phyloP scores from a whole-genome alignment of 2,329 filamentous ascomycete genomes.

The Colletotrichum sp. region DNA sequence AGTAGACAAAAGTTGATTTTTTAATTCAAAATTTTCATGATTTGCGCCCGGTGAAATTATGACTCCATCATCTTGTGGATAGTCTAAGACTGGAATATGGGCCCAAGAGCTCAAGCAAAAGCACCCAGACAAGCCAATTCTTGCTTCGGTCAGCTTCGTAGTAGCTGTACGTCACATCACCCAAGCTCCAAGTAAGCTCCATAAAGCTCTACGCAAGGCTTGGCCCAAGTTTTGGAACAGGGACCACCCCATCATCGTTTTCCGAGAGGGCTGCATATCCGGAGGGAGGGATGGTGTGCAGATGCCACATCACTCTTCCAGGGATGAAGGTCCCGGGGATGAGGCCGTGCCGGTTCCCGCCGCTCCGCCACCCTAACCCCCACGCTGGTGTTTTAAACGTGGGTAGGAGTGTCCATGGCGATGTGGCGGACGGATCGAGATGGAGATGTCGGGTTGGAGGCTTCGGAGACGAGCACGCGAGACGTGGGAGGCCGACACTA shows the following conservation, averaged over 20 bases:
- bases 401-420: background rate
- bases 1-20: conserved; percentile 10
- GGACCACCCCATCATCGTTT: background rate
- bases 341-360: background rate
- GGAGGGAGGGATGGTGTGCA: background rate
- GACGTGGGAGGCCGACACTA: no score
- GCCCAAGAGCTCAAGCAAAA: background rate
- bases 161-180: background rate
- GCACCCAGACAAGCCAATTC: background rate
- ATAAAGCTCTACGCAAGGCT: background rate
- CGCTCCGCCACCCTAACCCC: background rate
- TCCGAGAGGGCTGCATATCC: background rate
- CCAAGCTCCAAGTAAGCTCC: background rate
- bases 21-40: background rate
- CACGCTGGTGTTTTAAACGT: background rate
- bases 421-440: background rate
- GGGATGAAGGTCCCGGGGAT: background rate
- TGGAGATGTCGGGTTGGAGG: no score
- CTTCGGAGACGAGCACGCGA: no score
- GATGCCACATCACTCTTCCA: background rate
- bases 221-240: background rate
- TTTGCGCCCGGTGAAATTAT: background rate
- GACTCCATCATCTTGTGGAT: no score
- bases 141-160: background rate
- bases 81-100: rapidly evolving